Conservation (phyloP, 2,329 filamentous ascomycete species). For the Pestalotiopsis fici region DNA sequence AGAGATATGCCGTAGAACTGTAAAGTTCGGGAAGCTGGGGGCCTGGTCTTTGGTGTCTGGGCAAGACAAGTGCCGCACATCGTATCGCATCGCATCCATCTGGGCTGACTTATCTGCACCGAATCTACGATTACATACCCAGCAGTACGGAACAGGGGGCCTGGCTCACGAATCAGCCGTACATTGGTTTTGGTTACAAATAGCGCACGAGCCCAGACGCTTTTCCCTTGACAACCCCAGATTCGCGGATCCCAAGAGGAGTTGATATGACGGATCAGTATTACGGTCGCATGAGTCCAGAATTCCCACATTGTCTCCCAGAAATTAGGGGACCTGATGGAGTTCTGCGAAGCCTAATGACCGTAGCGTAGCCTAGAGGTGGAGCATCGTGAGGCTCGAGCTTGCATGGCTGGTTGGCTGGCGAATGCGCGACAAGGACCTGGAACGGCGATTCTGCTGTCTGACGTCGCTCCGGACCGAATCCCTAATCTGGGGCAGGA, state of each 20-base stretch:
- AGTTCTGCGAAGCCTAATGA: background rate
- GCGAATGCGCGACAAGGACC: background rate
- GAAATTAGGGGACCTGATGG: constrained; percentile 2
- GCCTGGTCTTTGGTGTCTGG: too few relatives aligned
- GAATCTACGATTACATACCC: background rate
- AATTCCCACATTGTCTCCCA: background rate
- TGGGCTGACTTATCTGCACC: background rate
- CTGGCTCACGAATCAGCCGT: background rate
- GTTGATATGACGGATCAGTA: constrained; percentile 4
- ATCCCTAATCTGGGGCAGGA: background rate
- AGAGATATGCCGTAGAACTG: background rate
- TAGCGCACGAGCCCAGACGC: background rate
- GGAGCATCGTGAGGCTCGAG: background rate
- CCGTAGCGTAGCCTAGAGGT: background rate
- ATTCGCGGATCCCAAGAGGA: background rate
- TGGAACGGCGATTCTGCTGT: background rate
- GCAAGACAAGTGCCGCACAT: too few relatives aligned
- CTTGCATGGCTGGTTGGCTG: background rate
- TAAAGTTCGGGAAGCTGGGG: background rate
- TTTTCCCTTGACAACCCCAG: background rate
- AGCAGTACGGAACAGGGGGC: background rate
- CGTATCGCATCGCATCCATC: background rate
- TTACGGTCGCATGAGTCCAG: constrained; percentile 1
- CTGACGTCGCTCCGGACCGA: background rate
- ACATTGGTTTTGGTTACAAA: background rate